A percentile compares a stretch with the other conserved stretches of the same genome.
phyloP scores from a whole-genome alignment of 129 eudicot species.

The Artemisia annua region DNA sequence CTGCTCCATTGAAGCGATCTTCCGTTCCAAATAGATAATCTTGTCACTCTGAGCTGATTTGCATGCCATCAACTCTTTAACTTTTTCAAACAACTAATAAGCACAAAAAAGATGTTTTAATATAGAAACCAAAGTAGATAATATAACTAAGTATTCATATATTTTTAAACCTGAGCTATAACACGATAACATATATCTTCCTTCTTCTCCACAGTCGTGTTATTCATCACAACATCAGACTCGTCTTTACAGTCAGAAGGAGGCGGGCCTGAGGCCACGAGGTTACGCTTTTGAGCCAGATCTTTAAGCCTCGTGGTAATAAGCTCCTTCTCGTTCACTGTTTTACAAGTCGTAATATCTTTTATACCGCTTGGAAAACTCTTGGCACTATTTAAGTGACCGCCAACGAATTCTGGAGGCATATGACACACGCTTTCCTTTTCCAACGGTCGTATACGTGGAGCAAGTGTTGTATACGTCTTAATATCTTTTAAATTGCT shows the following conservation, averaged over 20 bases:
- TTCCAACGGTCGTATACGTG: neutral
- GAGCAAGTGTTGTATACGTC: neutral
- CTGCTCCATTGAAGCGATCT: constrained; percentile 47
- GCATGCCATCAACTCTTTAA: constrained; percentile 55
- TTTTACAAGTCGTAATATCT: constrained; percentile 10
- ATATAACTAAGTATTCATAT: neutral
- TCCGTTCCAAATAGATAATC: constrained; percentile 44
- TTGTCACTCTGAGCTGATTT: constrained; percentile 43
- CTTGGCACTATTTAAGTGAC: constrained; percentile 1
- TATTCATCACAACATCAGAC: constrained; percentile 11
- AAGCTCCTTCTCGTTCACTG: constrained; percentile 43
- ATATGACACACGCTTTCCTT: constrained; percentile 28
- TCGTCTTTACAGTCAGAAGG: constrained; percentile 22
- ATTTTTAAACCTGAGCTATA: constrained; percentile 49
- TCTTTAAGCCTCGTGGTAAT: constrained; percentile 56
- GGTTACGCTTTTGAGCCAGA: constrained; percentile 41
- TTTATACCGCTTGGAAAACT: neutral
- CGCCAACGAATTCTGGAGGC: constrained; percentile 6
- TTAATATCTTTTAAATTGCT: neutral
- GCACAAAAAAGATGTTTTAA: neutral
- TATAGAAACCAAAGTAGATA: neutral
- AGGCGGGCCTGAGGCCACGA: constrained; percentile 14
- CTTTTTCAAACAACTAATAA: constrained; percentile 44
- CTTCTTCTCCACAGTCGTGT: constrained; percentile 28
- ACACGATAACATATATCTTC: constrained; percentile 31